Evolutionary conservation across 257 asterid species (phyloP).

Genomic region (Salvia miltiorrhiza): DNA sequence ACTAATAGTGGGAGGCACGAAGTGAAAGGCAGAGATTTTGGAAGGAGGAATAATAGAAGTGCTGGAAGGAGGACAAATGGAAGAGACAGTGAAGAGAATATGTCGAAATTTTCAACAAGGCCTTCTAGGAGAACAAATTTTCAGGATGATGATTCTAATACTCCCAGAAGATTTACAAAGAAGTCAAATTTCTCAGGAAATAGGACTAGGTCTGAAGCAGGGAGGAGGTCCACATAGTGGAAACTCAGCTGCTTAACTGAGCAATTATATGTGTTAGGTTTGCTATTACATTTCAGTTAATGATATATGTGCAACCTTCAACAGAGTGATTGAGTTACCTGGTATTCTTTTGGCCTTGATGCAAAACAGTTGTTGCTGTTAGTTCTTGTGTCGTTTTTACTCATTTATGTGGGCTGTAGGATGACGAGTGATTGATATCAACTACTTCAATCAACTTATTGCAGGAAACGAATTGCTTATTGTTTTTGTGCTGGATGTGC

Average conservation of each 20-base stretch:
- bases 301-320: not conserved
- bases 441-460: not conserved
- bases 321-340: not conserved
- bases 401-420: not conserved
- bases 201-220: slow-evolving; percentile 26
- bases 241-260: slow-evolving; percentile 19
- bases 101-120: slow-evolving; percentile 5
- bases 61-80: slow-evolving; percentile 22
- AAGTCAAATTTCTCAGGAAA: slow-evolving; percentile 27
- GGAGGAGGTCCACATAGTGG: slow-evolving; percentile 29
- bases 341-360: not conserved
- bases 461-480: not conserved
- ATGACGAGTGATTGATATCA: not conserved
- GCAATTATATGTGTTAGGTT: slow-evolving; percentile 21
- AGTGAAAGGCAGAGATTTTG: slow-evolving; percentile 9
- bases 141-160: slow-evolving; percentile 13
- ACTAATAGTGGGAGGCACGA: not conserved
- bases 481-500: not conserved
- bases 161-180: slow-evolving; percentile 15
- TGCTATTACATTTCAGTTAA: not conserved
- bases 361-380: not conserved
- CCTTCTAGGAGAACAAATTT: slow-evolving; percentile 2
- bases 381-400: not conserved
- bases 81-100: slow-evolving; percentile 27
- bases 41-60: not conserved